Conservation (phyloP, 805 yeast species). For the Isabelozyma pseudorhagii region DNA sequence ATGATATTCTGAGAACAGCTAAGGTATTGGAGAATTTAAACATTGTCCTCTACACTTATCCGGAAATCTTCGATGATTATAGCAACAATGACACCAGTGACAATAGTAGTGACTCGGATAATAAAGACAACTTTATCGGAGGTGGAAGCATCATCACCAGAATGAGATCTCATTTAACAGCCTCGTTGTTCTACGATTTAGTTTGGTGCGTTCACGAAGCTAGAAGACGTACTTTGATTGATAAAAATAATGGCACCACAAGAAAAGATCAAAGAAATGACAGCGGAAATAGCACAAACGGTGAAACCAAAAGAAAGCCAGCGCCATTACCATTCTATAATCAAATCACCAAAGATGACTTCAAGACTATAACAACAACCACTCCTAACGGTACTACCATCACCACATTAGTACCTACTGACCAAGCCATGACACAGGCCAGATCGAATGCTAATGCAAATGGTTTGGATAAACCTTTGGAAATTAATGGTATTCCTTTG, state of each 20-base stretch:
- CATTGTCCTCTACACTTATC: constrained; percentile 81
- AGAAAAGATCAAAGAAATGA: constrained; percentile 4
- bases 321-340: constrained; percentile 86
- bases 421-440: constrained; percentile 65
- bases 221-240: constrained; percentile 55
- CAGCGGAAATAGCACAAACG: background rate
- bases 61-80: constrained; percentile 68
- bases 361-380: constrained; percentile 78
- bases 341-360: constrained; percentile 86
- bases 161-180: constrained; percentile 91
- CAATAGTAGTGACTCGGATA: constrained; percentile 8
- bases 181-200: constrained; percentile 84
- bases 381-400: constrained; percentile 92
- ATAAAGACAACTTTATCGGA: constrained; percentile 1
- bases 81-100: constrained; percentile 26
- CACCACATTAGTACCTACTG: constrained; percentile 85
- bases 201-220: constrained; percentile 97
- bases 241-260: constrained; percentile 16
- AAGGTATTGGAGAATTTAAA: constrained; percentile 86
- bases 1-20: constrained; percentile 89
- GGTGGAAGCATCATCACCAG: constrained; percentile 61
- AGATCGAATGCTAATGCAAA: constrained; percentile 55
- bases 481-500: constrained; percentile 67
- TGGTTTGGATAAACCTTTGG: constrained; percentile 51
- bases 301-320: constrained; percentile 30